These are phyloP conservation scores for Penicillium samsonianum DNA, from an alignment of 495 filamentous ascomycete species.

Conservation along the genomic window DNA sequence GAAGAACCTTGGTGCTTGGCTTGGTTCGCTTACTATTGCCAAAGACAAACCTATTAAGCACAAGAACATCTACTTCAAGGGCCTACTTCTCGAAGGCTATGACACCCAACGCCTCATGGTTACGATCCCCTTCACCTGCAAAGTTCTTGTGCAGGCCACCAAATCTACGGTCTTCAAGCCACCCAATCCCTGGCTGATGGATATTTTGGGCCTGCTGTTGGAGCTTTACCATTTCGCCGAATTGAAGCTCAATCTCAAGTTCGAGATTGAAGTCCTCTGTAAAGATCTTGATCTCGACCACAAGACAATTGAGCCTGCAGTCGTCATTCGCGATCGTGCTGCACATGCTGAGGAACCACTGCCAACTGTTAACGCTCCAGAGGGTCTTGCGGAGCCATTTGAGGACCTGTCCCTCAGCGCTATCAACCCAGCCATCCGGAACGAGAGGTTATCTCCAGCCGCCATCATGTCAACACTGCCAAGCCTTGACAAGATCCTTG, in stretches of 20 bases:
- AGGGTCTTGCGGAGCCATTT: slow-evolving; percentile 73
- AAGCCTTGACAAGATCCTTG: slow-evolving; percentile 70
- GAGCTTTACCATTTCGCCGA: slow-evolving; percentile 93
- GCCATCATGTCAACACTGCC: slow-evolving; percentile 74
- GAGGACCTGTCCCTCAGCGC: slow-evolving; percentile 74
- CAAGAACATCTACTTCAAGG: slow-evolving; percentile 95
- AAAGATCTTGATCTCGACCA: slow-evolving; percentile 86
- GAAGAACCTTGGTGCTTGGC: slow-evolving; percentile 89
- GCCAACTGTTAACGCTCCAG: slow-evolving; percentile 56
- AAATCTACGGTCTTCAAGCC: slow-evolving; percentile 87
- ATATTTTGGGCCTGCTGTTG: slow-evolving; percentile 81
- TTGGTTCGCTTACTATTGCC: slow-evolving; percentile 90
- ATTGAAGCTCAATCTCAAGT: slow-evolving; percentile 91
- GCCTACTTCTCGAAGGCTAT: slow-evolving; percentile 87
- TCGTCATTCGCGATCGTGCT: slow-evolving; percentile 72
- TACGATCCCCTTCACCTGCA: slow-evolving; percentile 96
- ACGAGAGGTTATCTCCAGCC: slow-evolving; percentile 69
- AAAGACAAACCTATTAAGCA: slow-evolving; percentile 95
- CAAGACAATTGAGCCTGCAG: slow-evolving; percentile 80
- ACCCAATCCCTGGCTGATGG: slow-evolving; percentile 97
- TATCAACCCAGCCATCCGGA: slow-evolving; percentile 66
- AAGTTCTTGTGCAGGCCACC: slow-evolving; percentile 81
- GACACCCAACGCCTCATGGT: slow-evolving; percentile 86
- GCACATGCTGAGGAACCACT: slow-evolving; percentile 59
- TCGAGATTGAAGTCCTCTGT: slow-evolving; percentile 97